Evolutionary conservation across 83 land plant species (phyloP).

Genomic region (Picea abies): DNA sequence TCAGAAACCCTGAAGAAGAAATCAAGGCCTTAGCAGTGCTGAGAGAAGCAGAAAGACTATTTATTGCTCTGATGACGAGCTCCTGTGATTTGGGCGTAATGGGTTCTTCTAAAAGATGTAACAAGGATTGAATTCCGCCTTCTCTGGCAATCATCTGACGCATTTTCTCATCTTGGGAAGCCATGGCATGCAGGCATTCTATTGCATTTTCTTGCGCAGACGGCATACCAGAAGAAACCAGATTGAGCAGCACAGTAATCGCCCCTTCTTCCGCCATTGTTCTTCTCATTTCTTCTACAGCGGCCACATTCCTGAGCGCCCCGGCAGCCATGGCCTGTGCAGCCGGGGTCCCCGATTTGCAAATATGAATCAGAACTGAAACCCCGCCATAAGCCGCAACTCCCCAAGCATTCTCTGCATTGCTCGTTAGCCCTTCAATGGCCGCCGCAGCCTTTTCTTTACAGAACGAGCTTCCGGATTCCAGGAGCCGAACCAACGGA

Average conservation of each 20-base stretch:
- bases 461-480: slow-evolving; percentile 42
- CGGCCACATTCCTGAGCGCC: slow-evolving; percentile 48
- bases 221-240: slow-evolving; percentile 36
- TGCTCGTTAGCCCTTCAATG: slow-evolving; percentile 47
- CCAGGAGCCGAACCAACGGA: slow-evolving; percentile 72
- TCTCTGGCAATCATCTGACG: slow-evolving; percentile 37
- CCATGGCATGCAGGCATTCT: slow-evolving; percentile 43
- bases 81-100: slow-evolving; percentile 44
- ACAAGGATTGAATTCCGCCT: slow-evolving; percentile 49
- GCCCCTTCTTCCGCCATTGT: slow-evolving; percentile 66
- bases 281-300: slow-evolving; percentile 40
- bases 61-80: slow-evolving; percentile 42
- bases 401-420: slow-evolving; percentile 67
- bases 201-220: slow-evolving; percentile 48
- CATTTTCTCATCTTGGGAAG: slow-evolving; percentile 39
- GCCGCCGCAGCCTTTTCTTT: slow-evolving; percentile 55
- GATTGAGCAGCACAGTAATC: slow-evolving; percentile 43
- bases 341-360: slow-evolving; percentile 43
- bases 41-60: slow-evolving; percentile 40
- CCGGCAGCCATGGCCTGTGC: slow-evolving; percentile 46
- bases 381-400: slow-evolving; percentile 73
- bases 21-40: slow-evolving; percentile 26
- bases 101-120: slow-evolving; percentile 38
- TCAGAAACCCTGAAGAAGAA: slow-evolving; percentile 35
- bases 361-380: slow-evolving; percentile 48